phyloP scores from a whole-genome alignment of 768 basidiomycete genomes.

The Fomitopsis serialis region DNA sequence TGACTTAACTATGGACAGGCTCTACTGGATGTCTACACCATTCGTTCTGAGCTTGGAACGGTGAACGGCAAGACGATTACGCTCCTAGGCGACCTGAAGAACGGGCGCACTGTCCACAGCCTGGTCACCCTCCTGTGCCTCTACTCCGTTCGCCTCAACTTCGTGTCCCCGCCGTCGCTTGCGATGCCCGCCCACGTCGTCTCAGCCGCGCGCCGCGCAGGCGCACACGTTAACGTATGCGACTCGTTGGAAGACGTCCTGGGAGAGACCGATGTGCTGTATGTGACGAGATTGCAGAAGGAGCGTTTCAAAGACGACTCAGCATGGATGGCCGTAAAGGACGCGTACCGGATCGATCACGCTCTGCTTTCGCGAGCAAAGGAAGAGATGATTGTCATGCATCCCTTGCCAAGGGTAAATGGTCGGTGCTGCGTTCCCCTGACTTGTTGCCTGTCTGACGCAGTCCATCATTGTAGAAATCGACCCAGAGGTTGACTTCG shows the following conservation, averaged over 20 bases:
- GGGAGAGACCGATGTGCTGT: conserved; percentile 90
- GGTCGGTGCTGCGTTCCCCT: conserved; percentile 37
- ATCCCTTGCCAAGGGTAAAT: conserved; percentile 92
- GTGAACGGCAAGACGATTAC: conserved; percentile 95
- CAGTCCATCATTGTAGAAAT: conserved; percentile 63
- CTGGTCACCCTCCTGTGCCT: conserved; percentile 88
- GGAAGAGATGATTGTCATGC: conserved; percentile 98
- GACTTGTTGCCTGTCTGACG: background rate
- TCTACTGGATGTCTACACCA: conserved; percentile 85
- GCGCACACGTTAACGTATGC: conserved; percentile 71
- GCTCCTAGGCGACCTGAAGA: conserved; percentile 92
- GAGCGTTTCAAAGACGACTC: conserved; percentile 79
- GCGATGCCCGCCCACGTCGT: conserved; percentile 89
- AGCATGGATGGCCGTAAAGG: conserved; percentile 90
- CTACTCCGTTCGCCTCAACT: conserved; percentile 92
- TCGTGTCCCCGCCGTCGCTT: conserved; percentile 83
- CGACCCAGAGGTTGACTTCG: conserved; percentile 97
- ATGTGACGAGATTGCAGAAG: conserved; percentile 94
- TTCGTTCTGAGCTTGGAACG: conserved; percentile 95
- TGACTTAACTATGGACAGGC: conserved; percentile 40
- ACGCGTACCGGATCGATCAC: conserved; percentile 90
- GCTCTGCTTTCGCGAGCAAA: conserved; percentile 90
- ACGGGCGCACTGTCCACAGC: conserved; percentile 96
- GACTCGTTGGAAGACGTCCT: conserved; percentile 91
- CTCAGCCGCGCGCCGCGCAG: conserved; percentile 76